Base-by-base conservation (phyloP, 768 basidiomycete species). In the Galerina sulciceps region DNA sequence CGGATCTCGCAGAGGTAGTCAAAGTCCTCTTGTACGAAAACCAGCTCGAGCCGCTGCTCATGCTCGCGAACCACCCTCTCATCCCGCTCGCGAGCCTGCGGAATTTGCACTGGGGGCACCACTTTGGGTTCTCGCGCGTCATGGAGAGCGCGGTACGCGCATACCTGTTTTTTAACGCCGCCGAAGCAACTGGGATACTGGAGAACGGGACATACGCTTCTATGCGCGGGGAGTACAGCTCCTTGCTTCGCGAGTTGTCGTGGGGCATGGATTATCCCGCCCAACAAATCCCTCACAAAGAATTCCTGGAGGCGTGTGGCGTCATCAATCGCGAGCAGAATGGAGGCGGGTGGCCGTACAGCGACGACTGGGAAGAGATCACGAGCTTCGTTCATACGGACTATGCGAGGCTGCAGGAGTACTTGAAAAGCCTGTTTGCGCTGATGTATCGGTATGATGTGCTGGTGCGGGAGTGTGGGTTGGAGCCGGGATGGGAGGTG, bases 371-470 rank as follows among this genome's bases (percentile, higher is more conserved):
- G 23, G 46, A 2, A 47, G 50, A 62, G 42, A 45, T 1, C 35
- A 18, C 1, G 49, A 50, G 54, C 18, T 50, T 38, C 17, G 65
- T 64, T 18, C 67, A 72, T 51, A 26, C 36, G 1, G 67, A 76
- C 53, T 50, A 65, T 10, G 57, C 53, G 8, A 55, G 61, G 8
- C 58, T 77, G 6, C 63, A 71, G 18, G 67, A 71, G 44, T 78
- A 78, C 48, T 34, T 78, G 36, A 79, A 78, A 60, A 65, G 58
- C 13, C 61, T 71, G 11, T 79, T 79, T 59, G 64, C 60, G 5
- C 34, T 78, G 6, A 52, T 79, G 40, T 81, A 77, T 60, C 65
- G 65, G 15, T 79, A 76, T 56, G 75, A 78, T 60, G 57, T 77
- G 56, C 34, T 79, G 15, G 49, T 70, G 43, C 60, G 66, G 22